phyloP scores from a whole-genome alignment of 2,329 filamentous ascomycete species.

The Dactylellina haptotyla region DNA sequence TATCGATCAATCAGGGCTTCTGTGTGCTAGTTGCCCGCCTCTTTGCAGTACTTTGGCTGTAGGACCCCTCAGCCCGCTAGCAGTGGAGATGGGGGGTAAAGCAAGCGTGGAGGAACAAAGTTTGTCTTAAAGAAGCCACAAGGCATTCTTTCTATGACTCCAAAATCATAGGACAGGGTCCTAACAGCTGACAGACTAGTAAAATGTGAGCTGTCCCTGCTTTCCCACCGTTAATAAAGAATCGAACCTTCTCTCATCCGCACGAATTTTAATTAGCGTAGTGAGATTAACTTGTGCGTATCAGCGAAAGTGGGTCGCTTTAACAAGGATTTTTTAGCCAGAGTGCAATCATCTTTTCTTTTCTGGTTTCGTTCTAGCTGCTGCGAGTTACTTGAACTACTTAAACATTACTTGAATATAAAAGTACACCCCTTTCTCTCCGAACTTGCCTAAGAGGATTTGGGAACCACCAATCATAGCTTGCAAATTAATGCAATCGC shows the following conservation, averaged over 20 bases:
- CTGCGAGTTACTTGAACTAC: background rate
- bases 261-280: no score
- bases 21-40: background rate
- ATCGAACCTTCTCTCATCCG: background rate
- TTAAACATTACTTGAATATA: background rate
- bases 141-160: background rate
- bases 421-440: slow-evolving; percentile 13
- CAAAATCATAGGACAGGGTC: background rate
- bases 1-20: background rate
- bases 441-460: background rate
- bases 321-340: slow-evolving; percentile 11
- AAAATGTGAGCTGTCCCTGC: slow-evolving; percentile 3
- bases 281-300: background rate
- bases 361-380: background rate
- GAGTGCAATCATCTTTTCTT: background rate
- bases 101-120: no score
- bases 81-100: no score
- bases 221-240: background rate
- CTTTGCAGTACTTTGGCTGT: background rate
- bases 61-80: no score
- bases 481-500: background rate
- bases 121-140: background rate
- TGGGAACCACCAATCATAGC: slow-evolving; percentile 21
- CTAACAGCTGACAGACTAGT: slow-evolving; percentile 6
- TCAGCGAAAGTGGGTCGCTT: slow-evolving; percentile 25